Base-by-base conservation (phyloP, 2,329 filamentous ascomycete genomes). In the Penicillium sp. region DNA sequence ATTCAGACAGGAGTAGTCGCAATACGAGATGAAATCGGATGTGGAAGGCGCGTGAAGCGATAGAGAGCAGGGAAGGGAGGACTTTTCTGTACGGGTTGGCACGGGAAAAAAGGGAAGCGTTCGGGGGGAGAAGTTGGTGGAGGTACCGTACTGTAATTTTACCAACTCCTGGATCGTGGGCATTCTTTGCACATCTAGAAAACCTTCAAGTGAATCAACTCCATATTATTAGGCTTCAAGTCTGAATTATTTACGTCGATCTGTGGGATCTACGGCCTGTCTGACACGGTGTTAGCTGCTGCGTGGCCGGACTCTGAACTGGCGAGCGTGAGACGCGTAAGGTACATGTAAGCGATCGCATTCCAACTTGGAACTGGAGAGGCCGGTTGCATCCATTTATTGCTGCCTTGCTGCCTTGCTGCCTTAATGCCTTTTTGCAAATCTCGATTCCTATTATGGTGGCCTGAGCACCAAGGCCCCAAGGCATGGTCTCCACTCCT, bases 1-100 rank as follows among this genome's bases (percentile, higher is more conserved):
- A 72, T 73, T 66, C 70, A 74, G 72, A 70, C 65, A 62, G 65
- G 68, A 70, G 70, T 70, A 74, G 71, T 74, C 71, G 71, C 70
- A 75, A 66, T 60, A 57, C 74, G 70, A 56, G 74, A 77, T 77
- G 70, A 59, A 73, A 74, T 62, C 56, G 10, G 72, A 67, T 64
- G 67, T 63, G 54, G 70, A 71, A 65, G 67, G 63, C 70, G 64
- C 67, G 70, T 67, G 66, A 68, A 66, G 62, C 61, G 70, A 72
- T 69, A 64, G 55, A 59, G 57, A 64, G 63, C 56, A 63, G 56
- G 57, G 61, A 62, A 67, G 64, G 65, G 66, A 68, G 66, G 66
- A 67, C 61, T 65, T 67, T 70, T 68, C 64, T 61, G 61, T 59
- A 63, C 57, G 58, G 61, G 59, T 56, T 58, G 56, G 51, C 53